Evolutionary conservation across 2,329 filamentous ascomycete species (phyloP).

Genomic region (Huntiella savannae): DNA sequence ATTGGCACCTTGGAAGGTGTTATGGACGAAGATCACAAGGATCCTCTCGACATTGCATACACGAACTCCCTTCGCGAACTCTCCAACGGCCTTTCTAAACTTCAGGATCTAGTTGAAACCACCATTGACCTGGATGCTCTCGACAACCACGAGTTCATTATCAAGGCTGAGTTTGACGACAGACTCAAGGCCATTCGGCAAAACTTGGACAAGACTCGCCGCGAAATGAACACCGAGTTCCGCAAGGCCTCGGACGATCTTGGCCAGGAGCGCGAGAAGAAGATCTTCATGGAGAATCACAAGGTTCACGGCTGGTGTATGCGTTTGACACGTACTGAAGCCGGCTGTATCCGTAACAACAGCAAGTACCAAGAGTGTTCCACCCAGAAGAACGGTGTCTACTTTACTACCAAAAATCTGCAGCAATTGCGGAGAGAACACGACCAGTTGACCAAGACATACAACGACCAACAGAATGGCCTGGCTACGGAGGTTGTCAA

Average conservation of each 20-base stretch:
- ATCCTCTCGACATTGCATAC: constrained; percentile 71
- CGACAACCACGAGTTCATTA: constrained; percentile 94
- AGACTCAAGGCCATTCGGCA: constrained; percentile 70
- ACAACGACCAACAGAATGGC: constrained; percentile 83
- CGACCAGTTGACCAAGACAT: constrained; percentile 83
- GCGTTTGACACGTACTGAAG: constrained; percentile 76
- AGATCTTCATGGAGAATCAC: constrained; percentile 93
- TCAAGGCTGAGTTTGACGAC: constrained; percentile 96
- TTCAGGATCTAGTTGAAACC: constrained; percentile 97
- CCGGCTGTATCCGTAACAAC: constrained; percentile 83
- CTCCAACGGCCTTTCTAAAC: constrained; percentile 59
- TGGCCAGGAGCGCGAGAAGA: constrained; percentile 88
- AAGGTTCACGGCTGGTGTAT: constrained; percentile 94
- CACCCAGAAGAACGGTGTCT: constrained; percentile 97
- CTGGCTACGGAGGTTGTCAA: constrained; percentile 82
- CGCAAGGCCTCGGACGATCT: constrained; percentile 59
- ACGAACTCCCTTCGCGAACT: constrained; percentile 63
- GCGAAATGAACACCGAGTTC: constrained; percentile 73
- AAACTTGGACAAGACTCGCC: constrained; percentile 68
- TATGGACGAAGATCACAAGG: constrained; percentile 87
- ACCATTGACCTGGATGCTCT: constrained; percentile 90
- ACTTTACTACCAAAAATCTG: constrained; percentile 77
- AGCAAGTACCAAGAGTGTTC: constrained; percentile 82
- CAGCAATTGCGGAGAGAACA: constrained; percentile 72
- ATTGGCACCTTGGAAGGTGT: constrained; percentile 75